A percentile compares a stretch with the other conserved stretches of the same genome.
These are phyloP conservation scores for Trichoderma reesei DNA, from an alignment of 495 filamentous ascomycete genomes.

Conservation along the genomic window DNA sequence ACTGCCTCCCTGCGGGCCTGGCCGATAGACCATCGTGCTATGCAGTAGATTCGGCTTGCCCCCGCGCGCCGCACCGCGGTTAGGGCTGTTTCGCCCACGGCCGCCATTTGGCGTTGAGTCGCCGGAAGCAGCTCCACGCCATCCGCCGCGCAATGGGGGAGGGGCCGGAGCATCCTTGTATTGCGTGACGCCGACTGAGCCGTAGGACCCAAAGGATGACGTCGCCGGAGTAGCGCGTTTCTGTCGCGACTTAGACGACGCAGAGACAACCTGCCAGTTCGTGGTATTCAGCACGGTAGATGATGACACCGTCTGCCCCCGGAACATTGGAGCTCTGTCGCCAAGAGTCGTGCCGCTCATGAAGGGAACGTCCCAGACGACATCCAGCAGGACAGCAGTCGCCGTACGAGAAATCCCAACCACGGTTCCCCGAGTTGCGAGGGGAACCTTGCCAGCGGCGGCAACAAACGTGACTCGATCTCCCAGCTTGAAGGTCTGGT, in stretches of 20 bases:
- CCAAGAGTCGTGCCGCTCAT: conserved; percentile 90
- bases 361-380: conserved; percentile 88
- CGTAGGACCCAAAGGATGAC: conserved; percentile 52
- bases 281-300: conserved; percentile 80
- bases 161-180: conserved; percentile 59
- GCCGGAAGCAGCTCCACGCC: conserved; percentile 54
- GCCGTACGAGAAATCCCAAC: conserved; percentile 82
- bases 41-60: conserved; percentile 36
- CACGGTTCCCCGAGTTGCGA: conserved; percentile 83
- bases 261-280: conserved; percentile 67
- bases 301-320: conserved; percentile 81
- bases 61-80: conserved; percentile 32
- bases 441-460: conserved; percentile 88
- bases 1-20: conserved; percentile 19
- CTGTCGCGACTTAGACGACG: conserved; percentile 55
- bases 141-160: conserved; percentile 58
- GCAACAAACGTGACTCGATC: conserved; percentile 90
- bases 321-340: conserved; percentile 87
- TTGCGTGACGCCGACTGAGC: conserved; percentile 51
- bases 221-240: conserved; percentile 49
- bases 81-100: conserved; percentile 23
- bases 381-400: conserved; percentile 71
- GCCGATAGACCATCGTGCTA: conserved; percentile 31
- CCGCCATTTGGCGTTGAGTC: conserved; percentile 23
- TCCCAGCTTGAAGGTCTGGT: conserved; percentile 75